These are phyloP conservation scores for Claviceps maximensis DNA, from an alignment of 2,329 filamentous ascomycete species.

Conservation along the genomic window DNA sequence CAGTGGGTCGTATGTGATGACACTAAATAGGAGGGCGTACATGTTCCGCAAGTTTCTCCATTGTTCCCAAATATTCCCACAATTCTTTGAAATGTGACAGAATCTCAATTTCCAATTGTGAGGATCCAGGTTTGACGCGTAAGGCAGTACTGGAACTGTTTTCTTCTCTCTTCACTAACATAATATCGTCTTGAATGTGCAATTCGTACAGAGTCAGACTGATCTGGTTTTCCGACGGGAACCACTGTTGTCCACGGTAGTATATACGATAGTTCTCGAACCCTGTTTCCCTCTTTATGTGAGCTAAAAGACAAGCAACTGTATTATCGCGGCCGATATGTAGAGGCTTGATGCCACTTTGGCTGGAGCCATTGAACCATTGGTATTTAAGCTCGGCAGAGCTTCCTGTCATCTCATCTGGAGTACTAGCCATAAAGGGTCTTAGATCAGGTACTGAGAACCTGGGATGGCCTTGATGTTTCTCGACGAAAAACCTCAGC, in stretches of 20 bases:
- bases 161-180: slow-evolving; percentile 51
- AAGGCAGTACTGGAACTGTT: slow-evolving; percentile 28
- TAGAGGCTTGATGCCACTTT: slow-evolving; percentile 48
- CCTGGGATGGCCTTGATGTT: slow-evolving; percentile 47
- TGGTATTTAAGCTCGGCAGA: slow-evolving; percentile 59
- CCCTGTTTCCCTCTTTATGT: slow-evolving; percentile 53
- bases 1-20: neutral
- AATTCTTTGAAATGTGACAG: slow-evolving; percentile 71
- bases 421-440: slow-evolving; percentile 36
- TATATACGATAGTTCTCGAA: slow-evolving; percentile 67
- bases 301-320: slow-evolving; percentile 52
- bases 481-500: slow-evolving; percentile 52
- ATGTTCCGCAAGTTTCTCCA: slow-evolving; percentile 55
- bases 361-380: slow-evolving; percentile 48
- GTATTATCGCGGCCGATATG: slow-evolving; percentile 60
- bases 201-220: slow-evolving; percentile 54
- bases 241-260: slow-evolving; percentile 52
- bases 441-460: slow-evolving; percentile 46
- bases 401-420: slow-evolving; percentile 46
- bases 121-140: slow-evolving; percentile 37
- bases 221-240: slow-evolving; percentile 44
- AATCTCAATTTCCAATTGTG: slow-evolving; percentile 63
- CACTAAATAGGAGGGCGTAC: slow-evolving; percentile 26
- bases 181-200: slow-evolving; percentile 48
- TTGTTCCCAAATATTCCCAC: slow-evolving; percentile 66